These are phyloP conservation scores for Lycium barbarum DNA, from an alignment of 257 asterid species.

Conservation along the genomic window DNA sequence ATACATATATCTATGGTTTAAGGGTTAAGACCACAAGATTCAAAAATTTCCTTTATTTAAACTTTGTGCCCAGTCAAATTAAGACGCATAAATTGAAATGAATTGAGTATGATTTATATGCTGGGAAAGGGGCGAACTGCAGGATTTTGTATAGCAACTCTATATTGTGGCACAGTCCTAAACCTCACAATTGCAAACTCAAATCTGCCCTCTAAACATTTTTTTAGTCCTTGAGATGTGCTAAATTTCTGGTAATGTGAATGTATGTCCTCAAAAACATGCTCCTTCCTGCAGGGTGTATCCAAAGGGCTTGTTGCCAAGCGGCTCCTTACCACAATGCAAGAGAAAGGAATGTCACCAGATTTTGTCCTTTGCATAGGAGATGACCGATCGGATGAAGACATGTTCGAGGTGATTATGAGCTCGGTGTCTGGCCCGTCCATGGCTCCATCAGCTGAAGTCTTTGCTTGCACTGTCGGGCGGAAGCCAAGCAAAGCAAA, in stretches of 20 bases:
- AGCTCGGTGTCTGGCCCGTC: conserved; percentile 64
- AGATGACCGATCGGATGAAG: conserved; percentile 85
- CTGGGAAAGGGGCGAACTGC: neutral
- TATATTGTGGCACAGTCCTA: neutral
- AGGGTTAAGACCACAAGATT: too few relatives aligned
- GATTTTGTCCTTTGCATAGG: conserved; percentile 86
- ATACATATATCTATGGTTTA: too few relatives aligned
- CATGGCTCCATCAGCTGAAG: conserved; percentile 80
- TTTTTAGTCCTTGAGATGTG: neutral
- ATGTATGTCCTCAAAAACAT: neutral
- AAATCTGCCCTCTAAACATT: neutral
- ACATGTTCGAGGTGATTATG: conserved; percentile 82
- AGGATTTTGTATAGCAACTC: neutral
- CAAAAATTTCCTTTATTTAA: too few relatives aligned
- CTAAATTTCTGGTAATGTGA: neutral
- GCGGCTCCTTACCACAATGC: conserved; percentile 65
- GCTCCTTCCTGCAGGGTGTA: conserved; percentile 62
- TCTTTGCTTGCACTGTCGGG: conserved; percentile 86
- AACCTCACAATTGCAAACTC: neutral
- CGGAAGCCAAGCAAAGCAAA: conserved; percentile 89
- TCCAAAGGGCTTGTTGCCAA: conserved; percentile 89
- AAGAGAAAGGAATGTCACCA: conserved; percentile 62
- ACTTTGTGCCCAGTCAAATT: too few relatives aligned
- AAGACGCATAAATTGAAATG: too few relatives aligned
- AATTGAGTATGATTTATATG: neutral